phyloP scores from a whole-genome alignment of 768 basidiomycete species.

The Fomitopsis serialis region DNA sequence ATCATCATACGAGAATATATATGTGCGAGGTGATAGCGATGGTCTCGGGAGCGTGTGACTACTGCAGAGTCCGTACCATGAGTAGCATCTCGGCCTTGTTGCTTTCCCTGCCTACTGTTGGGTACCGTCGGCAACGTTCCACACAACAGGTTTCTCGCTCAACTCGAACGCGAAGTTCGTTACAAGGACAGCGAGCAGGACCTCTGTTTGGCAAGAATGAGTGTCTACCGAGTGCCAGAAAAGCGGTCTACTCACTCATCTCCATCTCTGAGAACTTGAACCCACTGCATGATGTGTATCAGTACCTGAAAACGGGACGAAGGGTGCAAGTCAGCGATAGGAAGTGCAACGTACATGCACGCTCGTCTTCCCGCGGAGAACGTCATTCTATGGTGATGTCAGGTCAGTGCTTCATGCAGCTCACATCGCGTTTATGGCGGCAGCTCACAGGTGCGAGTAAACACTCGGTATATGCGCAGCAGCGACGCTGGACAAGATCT shows the following conservation, averaged over 20 bases:
- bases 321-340: background rate
- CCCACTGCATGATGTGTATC: background rate
- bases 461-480: constrained; percentile 3
- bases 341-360: constrained; percentile 15
- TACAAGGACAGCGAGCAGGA: constrained; percentile 10
- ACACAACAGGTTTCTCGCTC: constrained; percentile 10
- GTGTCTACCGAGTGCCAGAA: too few species aligned
- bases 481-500: background rate
- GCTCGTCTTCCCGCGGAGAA: constrained; percentile 17
- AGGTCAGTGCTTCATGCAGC: background rate
- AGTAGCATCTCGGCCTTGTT: background rate
- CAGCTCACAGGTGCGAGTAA: constrained; percentile 3
- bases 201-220: constrained; percentile 2
- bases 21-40: too few species aligned
- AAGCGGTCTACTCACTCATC: constrained; percentile 2
- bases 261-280: constrained; percentile 6
- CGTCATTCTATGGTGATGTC: constrained; percentile 14
- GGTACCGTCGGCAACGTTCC: constrained; percentile 5
- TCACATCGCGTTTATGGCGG: background rate
- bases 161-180: constrained; percentile 13
- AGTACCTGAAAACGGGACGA: too few species aligned
- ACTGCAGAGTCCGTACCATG: background rate
- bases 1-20: too few species aligned
- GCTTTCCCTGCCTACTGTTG: constrained; percentile 1
- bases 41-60: too few species aligned